Conservation (phyloP, 208 protist species). For the Trypanosoma melophagium region DNA sequence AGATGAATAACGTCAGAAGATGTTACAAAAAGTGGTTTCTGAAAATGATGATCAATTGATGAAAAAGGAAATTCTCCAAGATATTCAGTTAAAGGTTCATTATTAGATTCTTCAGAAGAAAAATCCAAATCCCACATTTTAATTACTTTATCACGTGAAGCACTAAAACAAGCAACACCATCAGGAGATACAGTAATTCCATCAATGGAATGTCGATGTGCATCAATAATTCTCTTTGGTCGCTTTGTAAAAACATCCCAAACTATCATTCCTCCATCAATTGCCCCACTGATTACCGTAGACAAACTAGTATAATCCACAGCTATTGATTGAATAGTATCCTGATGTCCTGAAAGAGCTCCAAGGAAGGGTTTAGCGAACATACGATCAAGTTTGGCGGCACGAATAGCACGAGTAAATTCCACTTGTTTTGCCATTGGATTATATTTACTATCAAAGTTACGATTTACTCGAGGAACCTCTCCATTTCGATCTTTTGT, state of each 20-base stretch:
- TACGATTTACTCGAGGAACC: constrained; percentile 88
- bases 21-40: constrained; percentile 91
- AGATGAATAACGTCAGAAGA: constrained; percentile 89
- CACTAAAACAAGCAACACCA: constrained; percentile 90
- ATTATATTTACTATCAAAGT: constrained; percentile 93
- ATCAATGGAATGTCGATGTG: constrained; percentile 94
- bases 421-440: constrained; percentile 96
- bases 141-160: constrained; percentile 94
- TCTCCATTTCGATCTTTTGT: constrained; percentile 91
- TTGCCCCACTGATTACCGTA: constrained; percentile 78
- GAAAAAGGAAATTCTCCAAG: constrained; percentile 92
- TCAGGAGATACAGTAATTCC: constrained; percentile 90
- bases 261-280: constrained; percentile 89
- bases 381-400: constrained; percentile 95
- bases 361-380: constrained; percentile 97
- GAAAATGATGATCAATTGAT: constrained; percentile 92
- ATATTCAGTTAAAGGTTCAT: constrained; percentile 85
- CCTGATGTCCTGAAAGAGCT: constrained; percentile 85
- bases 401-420: constrained; percentile 95
- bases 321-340: constrained; percentile 92
- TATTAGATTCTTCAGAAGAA: constrained; percentile 25
- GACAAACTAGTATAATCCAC: constrained; percentile 86
- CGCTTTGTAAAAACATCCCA: constrained; percentile 87
- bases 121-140: constrained; percentile 95
- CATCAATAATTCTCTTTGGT: constrained; percentile 67